These are phyloP conservation scores for Artemisia princeps DNA, from an alignment of 140 eudicot genomes.

Conservation along the genomic window DNA sequence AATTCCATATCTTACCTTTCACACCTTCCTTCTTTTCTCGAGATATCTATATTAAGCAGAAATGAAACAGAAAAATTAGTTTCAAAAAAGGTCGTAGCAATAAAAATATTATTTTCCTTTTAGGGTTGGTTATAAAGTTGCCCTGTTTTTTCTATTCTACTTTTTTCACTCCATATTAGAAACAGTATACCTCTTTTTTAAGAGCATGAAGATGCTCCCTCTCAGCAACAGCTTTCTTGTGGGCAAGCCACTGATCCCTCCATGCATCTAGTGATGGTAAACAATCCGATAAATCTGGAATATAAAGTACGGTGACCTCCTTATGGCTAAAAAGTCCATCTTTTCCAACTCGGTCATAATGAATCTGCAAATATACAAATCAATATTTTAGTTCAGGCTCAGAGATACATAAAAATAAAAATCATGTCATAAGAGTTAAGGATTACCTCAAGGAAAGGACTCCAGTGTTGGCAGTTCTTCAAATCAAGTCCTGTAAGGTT, in stretches of 20 bases:
- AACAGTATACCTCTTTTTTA: conserved; percentile 51
- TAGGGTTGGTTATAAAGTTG: background rate
- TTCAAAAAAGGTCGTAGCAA: background rate
- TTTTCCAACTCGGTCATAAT: conserved; percentile 74
- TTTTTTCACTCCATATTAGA: background rate
- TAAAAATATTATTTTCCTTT: conserved; percentile 3
- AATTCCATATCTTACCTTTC: conserved; percentile 46
- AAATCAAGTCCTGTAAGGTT: conserved; percentile 68
- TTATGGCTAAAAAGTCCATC: conserved; percentile 83
- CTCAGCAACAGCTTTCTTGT: conserved; percentile 70
- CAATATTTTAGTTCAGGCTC: background rate
- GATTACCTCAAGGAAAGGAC: conserved; percentile 79
- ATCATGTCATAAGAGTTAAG: background rate
- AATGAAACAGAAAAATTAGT: conserved; percentile 20
- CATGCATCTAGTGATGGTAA: conserved; percentile 74
- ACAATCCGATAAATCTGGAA: conserved; percentile 82
- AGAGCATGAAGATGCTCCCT: conserved; percentile 37
- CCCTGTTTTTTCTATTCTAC: background rate
- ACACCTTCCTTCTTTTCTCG: conserved; percentile 40
- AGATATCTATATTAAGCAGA: conserved; percentile 21
- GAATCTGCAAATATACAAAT: conserved; percentile 47
- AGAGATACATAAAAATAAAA: conserved; percentile 4
- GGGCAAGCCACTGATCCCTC: conserved; percentile 79
- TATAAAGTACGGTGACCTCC: conserved; percentile 70
- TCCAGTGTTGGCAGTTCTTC: conserved; percentile 68